Evolutionary conservation across 164 flowering plant species (phyloP), one percentile per base, ranked within the genome.

Genomic region (Piper betle): DNA sequence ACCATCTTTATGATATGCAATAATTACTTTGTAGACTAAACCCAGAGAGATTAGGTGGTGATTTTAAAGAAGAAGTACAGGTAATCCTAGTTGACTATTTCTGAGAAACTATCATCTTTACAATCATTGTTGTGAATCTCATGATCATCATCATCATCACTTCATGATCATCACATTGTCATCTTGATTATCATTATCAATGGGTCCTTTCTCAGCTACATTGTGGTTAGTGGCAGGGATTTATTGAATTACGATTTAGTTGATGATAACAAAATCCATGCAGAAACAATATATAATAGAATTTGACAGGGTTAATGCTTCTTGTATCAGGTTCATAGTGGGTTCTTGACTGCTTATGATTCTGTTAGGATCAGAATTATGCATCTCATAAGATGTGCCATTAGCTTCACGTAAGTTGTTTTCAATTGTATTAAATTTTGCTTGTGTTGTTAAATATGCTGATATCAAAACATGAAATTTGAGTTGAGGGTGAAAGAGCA

Each of bases 1-100:
- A 46, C 15, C 50, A 12, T 46, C 50, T 46, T 10, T 6, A 46
- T 46, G 50, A 46, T 46, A 46, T 46, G 15, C 10, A 46, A 6
- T 0, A 46, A 46, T 61, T n/a, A 17, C 62, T 59, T 43, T 61
- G 20, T 66, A 90, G 97, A 80, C 63, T 93, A 69, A 93, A 93
- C 66, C 96, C 99, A 69, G 99, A 90, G 77, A 79, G 97, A 73
- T 72, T 90, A 60, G 92, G 98, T 73, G 96, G 99, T 61, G 94
- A 93, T 63, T 86, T 82, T 77, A 87, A 82, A 78, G 71, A 86
- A 77, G 98, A 93, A 81, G 77, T 93, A 72, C 99, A 93, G 73
- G 98, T 89, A 82, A 57, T 77, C 25, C 33, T 55, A 55, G 8
- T 15, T 25, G 33, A 25, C 33, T 25, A 25, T 25, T 25, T 25